Conservation (phyloP, 495 filamentous ascomycete species). For the Trichocladium uniseriatum region DNA sequence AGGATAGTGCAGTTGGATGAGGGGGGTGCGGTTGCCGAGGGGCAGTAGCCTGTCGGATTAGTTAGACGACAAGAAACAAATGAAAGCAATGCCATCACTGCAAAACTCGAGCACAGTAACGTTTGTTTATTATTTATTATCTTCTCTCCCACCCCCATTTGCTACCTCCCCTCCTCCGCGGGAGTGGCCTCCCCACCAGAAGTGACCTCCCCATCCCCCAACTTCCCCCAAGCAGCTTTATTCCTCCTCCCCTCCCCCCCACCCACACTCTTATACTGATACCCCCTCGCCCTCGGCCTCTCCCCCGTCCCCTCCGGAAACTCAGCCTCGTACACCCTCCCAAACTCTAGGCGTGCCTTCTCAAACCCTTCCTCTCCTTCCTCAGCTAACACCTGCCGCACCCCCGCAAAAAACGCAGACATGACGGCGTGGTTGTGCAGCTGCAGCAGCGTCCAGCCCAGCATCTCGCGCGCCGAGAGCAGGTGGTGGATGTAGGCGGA, state of each 20-base stretch:
- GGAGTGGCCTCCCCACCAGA: slow-evolving; percentile 28
- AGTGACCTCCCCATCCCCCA: slow-evolving; percentile 20
- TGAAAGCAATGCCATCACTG: neutral
- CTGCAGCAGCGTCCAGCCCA: slow-evolving; percentile 86
- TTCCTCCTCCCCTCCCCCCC: slow-evolving; percentile 61
- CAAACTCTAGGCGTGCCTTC: slow-evolving; percentile 47
- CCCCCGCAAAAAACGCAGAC: slow-evolving; percentile 59
- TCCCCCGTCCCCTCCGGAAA: slow-evolving; percentile 66
- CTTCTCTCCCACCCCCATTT: slow-evolving; percentile 10
- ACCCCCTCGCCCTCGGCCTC: slow-evolving; percentile 75
- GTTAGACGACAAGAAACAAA: neutral
- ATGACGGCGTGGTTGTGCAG: slow-evolving; percentile 76
- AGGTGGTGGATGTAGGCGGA: slow-evolving; percentile 81
- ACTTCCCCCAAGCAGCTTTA: slow-evolving; percentile 49
- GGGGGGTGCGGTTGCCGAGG: neutral
- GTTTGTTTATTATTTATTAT: neutral
- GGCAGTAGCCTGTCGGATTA: too few relatives aligned
- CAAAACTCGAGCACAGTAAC: neutral
- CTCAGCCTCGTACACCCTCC: slow-evolving; percentile 50
- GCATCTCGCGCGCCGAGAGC: slow-evolving; percentile 84
- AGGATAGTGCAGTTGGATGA: slow-evolving; percentile 20
- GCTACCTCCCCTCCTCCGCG: slow-evolving; percentile 43
- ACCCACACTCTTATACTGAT: slow-evolving; percentile 66
- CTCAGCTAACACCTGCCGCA: slow-evolving; percentile 41
- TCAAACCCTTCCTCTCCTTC: slow-evolving; percentile 58